Conservation (phyloP, 1,139 yeast genomes). For the Debaryomycetaceae sp. region DNA sequence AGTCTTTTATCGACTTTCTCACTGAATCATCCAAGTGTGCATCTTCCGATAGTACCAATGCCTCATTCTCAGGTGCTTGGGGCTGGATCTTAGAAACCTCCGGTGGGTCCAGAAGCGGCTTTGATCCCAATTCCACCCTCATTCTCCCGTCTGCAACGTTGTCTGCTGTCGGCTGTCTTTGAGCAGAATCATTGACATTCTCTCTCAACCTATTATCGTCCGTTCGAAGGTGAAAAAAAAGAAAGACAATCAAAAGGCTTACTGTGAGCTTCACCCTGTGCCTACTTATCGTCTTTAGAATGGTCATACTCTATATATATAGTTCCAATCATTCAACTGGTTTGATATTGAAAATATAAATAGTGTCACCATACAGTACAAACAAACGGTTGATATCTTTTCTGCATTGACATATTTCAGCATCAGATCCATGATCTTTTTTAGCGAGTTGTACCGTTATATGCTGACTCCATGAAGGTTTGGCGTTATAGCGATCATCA, state of each 20-base stretch:
- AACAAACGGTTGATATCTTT: neutral
- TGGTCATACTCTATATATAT: neutral
- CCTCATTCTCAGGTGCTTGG: conserved; percentile 1
- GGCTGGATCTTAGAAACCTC: neutral
- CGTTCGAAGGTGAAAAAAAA: neutral
- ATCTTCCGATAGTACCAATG: neutral
- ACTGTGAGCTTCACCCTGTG: neutral
- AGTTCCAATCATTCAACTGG: no score
- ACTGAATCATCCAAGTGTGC: conserved; percentile 1
- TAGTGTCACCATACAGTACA: neutral
- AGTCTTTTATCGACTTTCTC: conserved; percentile 21
- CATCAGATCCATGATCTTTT: no score
- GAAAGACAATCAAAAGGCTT: neutral
- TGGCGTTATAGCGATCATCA: no score
- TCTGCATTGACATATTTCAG: no score
- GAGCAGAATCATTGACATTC: neutral
- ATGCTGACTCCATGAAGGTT: no score
- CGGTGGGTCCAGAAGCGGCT: conserved; percentile 2
- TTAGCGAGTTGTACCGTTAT: no score
- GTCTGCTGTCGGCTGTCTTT: neutral
- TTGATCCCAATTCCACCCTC: neutral
- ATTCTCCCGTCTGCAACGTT: neutral
- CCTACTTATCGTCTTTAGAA: neutral
- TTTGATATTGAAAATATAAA: no score
- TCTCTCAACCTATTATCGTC: neutral